A percentile compares a stretch with the other conserved stretches of the same genome.
phyloP scores from a whole-genome alignment of 2,329 filamentous ascomycete species.

The Nothopassalora personata region DNA sequence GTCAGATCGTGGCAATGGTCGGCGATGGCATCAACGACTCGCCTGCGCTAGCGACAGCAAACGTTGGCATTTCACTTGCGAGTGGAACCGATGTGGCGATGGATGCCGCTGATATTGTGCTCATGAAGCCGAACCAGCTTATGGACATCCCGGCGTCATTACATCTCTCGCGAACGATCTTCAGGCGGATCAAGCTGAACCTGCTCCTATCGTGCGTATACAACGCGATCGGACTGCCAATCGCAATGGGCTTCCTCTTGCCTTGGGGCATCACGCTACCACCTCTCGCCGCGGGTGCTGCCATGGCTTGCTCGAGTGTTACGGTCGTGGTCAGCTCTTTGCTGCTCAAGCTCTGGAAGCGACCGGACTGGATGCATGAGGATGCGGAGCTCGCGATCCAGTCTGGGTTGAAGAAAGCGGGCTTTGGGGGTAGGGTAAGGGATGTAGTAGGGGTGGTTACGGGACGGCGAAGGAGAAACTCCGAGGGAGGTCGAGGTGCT shows the following conservation, averaged over 20 bases:
- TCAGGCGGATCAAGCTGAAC: conserved; percentile 89
- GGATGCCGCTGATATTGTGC: conserved; percentile 91
- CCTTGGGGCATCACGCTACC: conserved; percentile 83
- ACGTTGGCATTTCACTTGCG: conserved; percentile 87
- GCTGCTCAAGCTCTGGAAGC: conserved; percentile 77
- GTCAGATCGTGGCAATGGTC: conserved; percentile 88
- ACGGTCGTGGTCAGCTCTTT: conserved; percentile 82
- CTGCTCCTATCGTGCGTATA: conserved; percentile 89
- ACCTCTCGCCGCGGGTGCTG: conserved; percentile 88
- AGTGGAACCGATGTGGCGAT: conserved; percentile 95
- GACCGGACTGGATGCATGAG: conserved; percentile 72
- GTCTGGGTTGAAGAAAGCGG: conserved; percentile 7
- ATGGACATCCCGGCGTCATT: conserved; percentile 89
- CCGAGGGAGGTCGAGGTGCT: conserved; percentile 34
- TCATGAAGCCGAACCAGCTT: conserved; percentile 88
- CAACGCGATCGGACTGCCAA: conserved; percentile 84
- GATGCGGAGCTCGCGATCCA: conserved; percentile 14
- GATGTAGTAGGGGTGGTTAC: conserved; percentile 17
- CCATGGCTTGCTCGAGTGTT: conserved; percentile 87
- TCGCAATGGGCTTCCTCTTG: conserved; percentile 94
- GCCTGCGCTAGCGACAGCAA: conserved; percentile 84
- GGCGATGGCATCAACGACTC: conserved; percentile 99
- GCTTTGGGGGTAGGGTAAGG: conserved; percentile 9
- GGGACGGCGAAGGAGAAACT: conserved; percentile 32
- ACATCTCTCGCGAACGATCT: conserved; percentile 76